Percentiles rank a stretch among this genome's conserved stretches.
These are phyloP conservation scores for Solanum hybrid DNA, from an alignment of 305 asterid genomes.

Conservation along the genomic window DNA sequence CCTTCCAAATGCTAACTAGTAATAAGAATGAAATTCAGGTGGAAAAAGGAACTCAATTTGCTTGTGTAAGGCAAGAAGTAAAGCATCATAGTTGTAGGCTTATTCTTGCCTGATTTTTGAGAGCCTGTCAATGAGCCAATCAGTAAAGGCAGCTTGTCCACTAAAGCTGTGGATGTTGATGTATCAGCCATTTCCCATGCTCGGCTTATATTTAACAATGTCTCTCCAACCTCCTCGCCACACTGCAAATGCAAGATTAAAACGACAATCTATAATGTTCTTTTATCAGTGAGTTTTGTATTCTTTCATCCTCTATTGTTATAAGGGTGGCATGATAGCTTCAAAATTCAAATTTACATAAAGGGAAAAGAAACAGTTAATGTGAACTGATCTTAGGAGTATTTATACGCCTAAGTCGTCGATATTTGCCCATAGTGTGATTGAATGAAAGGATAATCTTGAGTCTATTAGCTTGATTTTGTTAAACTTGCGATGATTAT, in stretches of 20 bases:
- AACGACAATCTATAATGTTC: background rate
- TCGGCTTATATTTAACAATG: conserved; percentile 53
- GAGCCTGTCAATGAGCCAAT: conserved; percentile 31
- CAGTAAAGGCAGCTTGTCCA: conserved; percentile 51
- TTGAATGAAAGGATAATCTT: no score
- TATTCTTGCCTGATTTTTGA: conserved; percentile 65
- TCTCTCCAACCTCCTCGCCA: conserved; percentile 75
- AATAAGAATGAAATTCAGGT: conserved; percentile 26
- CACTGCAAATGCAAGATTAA: conserved; percentile 36
- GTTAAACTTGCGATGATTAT: no score
- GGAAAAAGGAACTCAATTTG: conserved; percentile 10
- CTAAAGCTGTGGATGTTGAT: conserved; percentile 48
- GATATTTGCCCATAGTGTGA: no score
- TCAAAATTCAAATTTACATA: conserved; percentile 1
- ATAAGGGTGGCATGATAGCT: background rate
- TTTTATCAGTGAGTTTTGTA: background rate
- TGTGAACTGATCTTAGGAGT: background rate
- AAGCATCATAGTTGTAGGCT: background rate
- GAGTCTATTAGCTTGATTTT: no score
- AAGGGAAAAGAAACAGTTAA: background rate
- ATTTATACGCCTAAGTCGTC: no score
- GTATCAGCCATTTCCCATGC: conserved; percentile 89
- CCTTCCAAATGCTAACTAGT: conserved; percentile 80
- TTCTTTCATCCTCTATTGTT: background rate
- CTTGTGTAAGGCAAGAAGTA: background rate